Evolutionary conservation across 371 early-diverging fungal genomes (phyloP), one percentile per base, ranked within the genome.

Genomic region (Phascolomyces articulosus): DNA sequence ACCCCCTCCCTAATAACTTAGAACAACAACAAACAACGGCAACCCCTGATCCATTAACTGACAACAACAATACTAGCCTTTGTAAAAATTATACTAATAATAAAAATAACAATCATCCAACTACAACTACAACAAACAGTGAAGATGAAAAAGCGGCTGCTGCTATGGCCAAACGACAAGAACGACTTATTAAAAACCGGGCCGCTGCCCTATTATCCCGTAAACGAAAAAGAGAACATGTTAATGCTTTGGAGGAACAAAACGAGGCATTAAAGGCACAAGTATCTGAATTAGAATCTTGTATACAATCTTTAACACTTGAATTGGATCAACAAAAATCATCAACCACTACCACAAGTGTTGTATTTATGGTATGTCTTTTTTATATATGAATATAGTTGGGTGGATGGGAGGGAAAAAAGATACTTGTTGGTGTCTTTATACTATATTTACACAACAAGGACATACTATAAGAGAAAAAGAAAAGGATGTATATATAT

Each of bases 101-200:
- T 24, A 26, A 34, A 0, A 11, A 11, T 34, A 34, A 34, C 34
- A 34, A 34, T 34, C 6, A 34, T 34, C 6, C 11, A 11, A 34
- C 9, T 34, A 34, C 0, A 9, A 34, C 34, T 34, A 34, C 34
- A 34, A 34, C 34, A 34, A 34, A 11, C 34, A 51, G 23, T 24
- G 51, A 51, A 7, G 23, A 51, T 24, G 51, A 51, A 24, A 51
- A 51, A n/a, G 51, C 51, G 23, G 69, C 64, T 27, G 69, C 79
- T 0, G 80, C 82, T 16, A 53, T 80, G 1, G 73, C 81, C 28
- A 96, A 95, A 72, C 84, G 92, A 28, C 93, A 95, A 71, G 94
- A 94, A 68, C 84, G 96, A 18, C 71, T 95, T 60, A 93, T 95
- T 64, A 95, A 94, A 80, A 96, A 96, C 71, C 84, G 96, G n/a